A percentile compares a stretch with the other conserved stretches of the same genome.
Evolutionary conservation across 2,329 filamentous ascomycete species (phyloP).

Genomic region (Trichoderma aggressivum): DNA sequence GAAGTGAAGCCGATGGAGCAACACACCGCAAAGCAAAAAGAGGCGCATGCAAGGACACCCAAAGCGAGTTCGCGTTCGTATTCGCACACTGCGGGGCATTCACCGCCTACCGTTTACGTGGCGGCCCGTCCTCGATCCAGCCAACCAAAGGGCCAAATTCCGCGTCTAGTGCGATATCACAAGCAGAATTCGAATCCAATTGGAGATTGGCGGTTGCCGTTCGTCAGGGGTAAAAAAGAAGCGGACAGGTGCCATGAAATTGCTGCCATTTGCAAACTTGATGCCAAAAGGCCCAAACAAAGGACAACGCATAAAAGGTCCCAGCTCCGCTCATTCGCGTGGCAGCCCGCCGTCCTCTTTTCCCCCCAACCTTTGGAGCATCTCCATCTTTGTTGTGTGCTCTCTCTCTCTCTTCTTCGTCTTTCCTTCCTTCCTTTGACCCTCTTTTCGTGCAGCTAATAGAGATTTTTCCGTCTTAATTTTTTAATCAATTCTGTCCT

Average conservation of each 20-base stretch:
- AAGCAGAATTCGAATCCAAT: conserved; percentile 13
- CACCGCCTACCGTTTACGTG: conserved; percentile 20
- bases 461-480: background rate
- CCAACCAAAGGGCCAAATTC: conserved; percentile 12
- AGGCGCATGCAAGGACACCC: background rate
- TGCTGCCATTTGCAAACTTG: background rate
- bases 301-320: conserved; percentile 12
- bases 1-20: background rate
- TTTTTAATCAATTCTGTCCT: background rate
- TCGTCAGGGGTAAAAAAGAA: conserved; percentile 16
- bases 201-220: conserved; percentile 15
- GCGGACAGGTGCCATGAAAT: background rate
- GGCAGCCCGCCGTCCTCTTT: background rate
- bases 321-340: conserved; percentile 12
- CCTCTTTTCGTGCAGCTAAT: background rate
- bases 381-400: background rate
- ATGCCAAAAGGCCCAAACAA: background rate
- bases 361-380: background rate
- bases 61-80: conserved; percentile 28
- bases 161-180: conserved; percentile 13
- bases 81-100: conserved; percentile 28
- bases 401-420: background rate
- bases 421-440: background rate
- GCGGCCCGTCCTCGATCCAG: background rate
- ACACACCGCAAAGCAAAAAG: background rate